Conservation (phyloP, 1,284 basidiomycete genomes). For the Inonotus obliquus region DNA sequence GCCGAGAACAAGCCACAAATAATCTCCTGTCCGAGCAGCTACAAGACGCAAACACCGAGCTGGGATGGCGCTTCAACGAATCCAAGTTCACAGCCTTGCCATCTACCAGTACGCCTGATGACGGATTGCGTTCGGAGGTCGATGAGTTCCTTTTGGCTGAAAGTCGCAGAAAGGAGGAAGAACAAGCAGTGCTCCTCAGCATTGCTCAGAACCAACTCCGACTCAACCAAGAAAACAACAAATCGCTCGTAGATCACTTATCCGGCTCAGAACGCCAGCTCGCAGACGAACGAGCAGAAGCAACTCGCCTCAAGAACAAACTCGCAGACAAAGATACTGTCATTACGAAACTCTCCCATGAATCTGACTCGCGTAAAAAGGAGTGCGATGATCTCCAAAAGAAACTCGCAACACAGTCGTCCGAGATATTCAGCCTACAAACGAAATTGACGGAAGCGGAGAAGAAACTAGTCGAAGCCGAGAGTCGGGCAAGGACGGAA, state of each 20-base stretch:
- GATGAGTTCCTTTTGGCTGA: slow-evolving; percentile 6
- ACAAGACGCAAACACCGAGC: slow-evolving; percentile 38
- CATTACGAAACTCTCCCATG: slow-evolving; percentile 8
- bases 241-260: slow-evolving; percentile 7
- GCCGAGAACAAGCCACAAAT: slow-evolving; percentile 51
- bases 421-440: slow-evolving; percentile 26
- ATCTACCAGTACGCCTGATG: not conserved
- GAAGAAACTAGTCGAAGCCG: slow-evolving; percentile 23
- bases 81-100: not conserved
- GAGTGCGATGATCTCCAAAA: slow-evolving; percentile 22
- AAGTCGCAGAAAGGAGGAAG: not conserved
- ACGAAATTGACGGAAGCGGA: slow-evolving; percentile 27
- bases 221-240: slow-evolving; percentile 22
- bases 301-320: not conserved
- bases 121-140: not conserved
- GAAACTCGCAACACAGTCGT: slow-evolving; percentile 29
- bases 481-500: slow-evolving; percentile 24
- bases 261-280: slow-evolving; percentile 4
- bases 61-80: slow-evolving; percentile 20
- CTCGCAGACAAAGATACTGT: slow-evolving; percentile 3
- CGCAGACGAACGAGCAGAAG: not conserved
- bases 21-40: slow-evolving; percentile 39
- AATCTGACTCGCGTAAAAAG: not conserved
- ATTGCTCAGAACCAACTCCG: slow-evolving; percentile 27
- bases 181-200: slow-evolving; percentile 19